Conservation (phyloP, 352 stramenopile genomes). For the Plasmopara halstedii region DNA sequence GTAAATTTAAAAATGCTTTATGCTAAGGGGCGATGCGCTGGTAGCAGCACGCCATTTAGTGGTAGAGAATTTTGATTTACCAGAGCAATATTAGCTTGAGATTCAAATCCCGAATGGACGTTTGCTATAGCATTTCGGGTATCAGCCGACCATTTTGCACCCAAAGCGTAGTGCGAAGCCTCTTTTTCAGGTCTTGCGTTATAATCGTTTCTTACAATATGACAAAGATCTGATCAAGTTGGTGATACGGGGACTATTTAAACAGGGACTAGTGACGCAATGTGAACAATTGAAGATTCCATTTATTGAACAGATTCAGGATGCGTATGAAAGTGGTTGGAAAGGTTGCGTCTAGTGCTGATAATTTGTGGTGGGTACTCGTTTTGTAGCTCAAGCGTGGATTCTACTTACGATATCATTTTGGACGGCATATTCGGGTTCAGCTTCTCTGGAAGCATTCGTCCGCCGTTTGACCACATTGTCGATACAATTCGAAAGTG, state of each 20-base stretch:
- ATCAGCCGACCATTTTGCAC: conserved; percentile 91
- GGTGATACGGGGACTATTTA: neutral
- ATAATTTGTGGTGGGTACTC: neutral
- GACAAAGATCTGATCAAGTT: neutral
- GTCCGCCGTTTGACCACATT: conserved; percentile 88
- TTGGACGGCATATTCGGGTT: conserved; percentile 99
- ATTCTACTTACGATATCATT: conserved; percentile 83
- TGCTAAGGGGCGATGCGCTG: conserved; percentile 91
- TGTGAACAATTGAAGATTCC: conserved; percentile 71
- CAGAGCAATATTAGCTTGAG: neutral
- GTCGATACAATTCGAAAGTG: conserved; percentile 61
- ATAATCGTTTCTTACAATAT: neutral
- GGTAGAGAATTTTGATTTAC: conserved; percentile 15
- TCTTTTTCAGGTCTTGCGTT: conserved; percentile 46
- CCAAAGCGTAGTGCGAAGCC: conserved; percentile 84
- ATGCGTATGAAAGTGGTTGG: conserved; percentile 27
- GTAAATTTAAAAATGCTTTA: too few species aligned
- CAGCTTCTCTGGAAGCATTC: conserved; percentile 87
- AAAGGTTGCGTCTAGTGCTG: neutral
- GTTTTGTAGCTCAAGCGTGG: conserved; percentile 30
- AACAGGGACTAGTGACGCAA: conserved; percentile 65
- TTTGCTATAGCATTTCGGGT: conserved; percentile 91
- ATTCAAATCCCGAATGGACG: neutral
- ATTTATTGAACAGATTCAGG: conserved; percentile 49
- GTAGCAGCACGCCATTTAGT: conserved; percentile 96